Evolutionary conservation across 768 basidiomycete species (phyloP).

Genomic region (Boletus pseudopeckii): DNA sequence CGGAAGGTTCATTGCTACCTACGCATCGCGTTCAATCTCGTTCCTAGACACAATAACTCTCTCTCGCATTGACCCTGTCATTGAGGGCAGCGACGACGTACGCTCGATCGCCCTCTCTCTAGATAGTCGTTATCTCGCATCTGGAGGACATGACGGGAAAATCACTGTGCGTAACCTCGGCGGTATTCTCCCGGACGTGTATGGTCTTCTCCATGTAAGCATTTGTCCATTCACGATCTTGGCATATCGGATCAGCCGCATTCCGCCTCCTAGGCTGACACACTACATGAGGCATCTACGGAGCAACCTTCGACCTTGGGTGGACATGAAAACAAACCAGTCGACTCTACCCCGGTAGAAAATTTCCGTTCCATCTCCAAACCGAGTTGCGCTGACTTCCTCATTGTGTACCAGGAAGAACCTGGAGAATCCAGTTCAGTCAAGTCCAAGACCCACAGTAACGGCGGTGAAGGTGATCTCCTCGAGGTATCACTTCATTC

Average conservation of each 20-base stretch:
- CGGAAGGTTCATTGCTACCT: neutral
- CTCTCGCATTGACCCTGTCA: neutral
- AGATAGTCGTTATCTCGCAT: neutral
- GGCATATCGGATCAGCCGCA: too few species aligned
- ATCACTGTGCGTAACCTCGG: neutral
- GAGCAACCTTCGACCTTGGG: too few species aligned
- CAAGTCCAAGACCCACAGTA: neutral
- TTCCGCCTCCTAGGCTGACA: neutral
- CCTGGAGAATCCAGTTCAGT: too few species aligned
- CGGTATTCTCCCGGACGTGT: neutral
- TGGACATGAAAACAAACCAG: neutral
- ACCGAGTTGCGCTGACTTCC: neutral
- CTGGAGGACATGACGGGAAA: neutral
- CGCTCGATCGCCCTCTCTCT: neutral
- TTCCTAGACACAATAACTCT: neutral
- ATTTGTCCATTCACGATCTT: neutral
- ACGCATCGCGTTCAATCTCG: neutral
- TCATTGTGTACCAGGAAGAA: too few species aligned
- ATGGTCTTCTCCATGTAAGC: neutral
- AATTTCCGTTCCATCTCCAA: neutral
- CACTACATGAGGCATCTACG: neutral
- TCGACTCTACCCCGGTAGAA: neutral
- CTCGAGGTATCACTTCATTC: too few species aligned
- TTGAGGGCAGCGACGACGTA: neutral
- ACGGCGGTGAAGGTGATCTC: neutral